A percentile compares a stretch with the other conserved stretches of the same genome.
phyloP scores from a whole-genome alignment of 2,329 filamentous ascomycete species.

The Leptographium lundbergii region DNA sequence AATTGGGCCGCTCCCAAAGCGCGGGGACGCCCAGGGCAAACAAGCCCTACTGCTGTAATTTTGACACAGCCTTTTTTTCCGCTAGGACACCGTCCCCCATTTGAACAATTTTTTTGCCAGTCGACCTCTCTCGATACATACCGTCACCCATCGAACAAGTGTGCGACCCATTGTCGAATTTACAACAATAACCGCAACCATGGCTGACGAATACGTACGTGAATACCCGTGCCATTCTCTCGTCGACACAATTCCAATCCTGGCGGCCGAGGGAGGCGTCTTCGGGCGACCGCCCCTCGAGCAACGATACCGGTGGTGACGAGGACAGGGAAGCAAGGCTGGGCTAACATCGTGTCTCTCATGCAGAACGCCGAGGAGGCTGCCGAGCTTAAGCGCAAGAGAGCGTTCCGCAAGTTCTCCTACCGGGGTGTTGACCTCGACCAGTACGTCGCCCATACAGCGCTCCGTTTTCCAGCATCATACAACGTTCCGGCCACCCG shows the following conservation, averaged over 20 bases:
- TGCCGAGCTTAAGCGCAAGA: conserved; percentile 99
- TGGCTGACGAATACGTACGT: conserved; percentile 52
- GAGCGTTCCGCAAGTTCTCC: conserved; percentile 99
- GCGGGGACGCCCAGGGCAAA: conserved; percentile 13
- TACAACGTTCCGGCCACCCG: not conserved
- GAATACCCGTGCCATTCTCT: not conserved
- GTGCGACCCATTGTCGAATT: conserved; percentile 16
- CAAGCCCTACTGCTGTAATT: conserved; percentile 7
- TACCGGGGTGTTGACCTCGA: conserved; percentile 99
- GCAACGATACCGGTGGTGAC: not conserved
- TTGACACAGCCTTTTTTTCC: not conserved
- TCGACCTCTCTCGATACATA: conserved; percentile 6
- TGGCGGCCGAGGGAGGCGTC: not conserved
- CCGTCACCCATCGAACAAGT: conserved; percentile 18
- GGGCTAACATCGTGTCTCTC: not conserved
- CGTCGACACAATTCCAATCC: not conserved
- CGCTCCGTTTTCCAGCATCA: not conserved
- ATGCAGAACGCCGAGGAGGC: conserved; percentile 88
- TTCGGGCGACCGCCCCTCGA: not conserved
- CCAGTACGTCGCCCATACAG: conserved; percentile 54
- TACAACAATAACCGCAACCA: conserved; percentile 40
- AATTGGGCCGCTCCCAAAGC: not conserved
- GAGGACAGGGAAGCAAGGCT: not conserved
- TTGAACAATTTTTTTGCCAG: conserved; percentile 5
- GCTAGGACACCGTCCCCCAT: conserved; percentile 1